Evolutionary conservation across 164 flowering plant genomes (phyloP).

Genomic region (Piper betle): DNA sequence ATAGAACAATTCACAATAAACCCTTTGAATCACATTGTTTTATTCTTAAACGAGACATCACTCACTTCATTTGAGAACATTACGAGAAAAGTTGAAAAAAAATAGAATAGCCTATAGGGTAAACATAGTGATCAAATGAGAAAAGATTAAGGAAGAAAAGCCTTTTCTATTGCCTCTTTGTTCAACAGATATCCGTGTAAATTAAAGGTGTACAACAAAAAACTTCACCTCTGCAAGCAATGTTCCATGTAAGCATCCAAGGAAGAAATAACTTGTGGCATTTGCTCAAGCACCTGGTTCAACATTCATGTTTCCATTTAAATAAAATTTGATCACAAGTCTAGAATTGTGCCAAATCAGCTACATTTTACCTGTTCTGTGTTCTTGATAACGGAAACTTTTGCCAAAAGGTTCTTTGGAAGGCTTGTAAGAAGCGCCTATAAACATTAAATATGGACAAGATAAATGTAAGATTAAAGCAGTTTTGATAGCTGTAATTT

Average conservation of each 20-base stretch:
- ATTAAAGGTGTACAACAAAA: background rate
- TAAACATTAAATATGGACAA: constrained; percentile 2
- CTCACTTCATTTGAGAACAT: background rate
- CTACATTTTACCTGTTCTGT: constrained; percentile 56
- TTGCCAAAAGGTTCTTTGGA: constrained; percentile 67
- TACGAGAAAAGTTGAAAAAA: background rate
- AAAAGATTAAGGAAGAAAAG: background rate
- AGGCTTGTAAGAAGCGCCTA: constrained; percentile 63
- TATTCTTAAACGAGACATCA: background rate
- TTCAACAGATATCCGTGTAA: background rate
- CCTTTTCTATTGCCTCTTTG: background rate
- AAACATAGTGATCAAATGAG: background rate
- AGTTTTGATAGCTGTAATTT: background rate
- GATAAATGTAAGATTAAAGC: background rate
- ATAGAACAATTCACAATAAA: too few relatives aligned
- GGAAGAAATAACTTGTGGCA: constrained; percentile 72
- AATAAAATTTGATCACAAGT: constrained; percentile 1
- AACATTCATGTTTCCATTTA: constrained; percentile 1
- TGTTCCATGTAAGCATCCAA: constrained; percentile 71
- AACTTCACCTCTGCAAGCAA: constrained; percentile 54
- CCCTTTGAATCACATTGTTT: too few relatives aligned
- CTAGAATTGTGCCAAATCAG: background rate
- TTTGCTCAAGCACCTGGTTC: constrained; percentile 58
- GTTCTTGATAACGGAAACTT: constrained; percentile 48
- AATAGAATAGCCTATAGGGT: background rate